Base-by-base conservation (phyloP, 148 eudicot genomes). In the Vaccinium vitisidaea region DNA sequence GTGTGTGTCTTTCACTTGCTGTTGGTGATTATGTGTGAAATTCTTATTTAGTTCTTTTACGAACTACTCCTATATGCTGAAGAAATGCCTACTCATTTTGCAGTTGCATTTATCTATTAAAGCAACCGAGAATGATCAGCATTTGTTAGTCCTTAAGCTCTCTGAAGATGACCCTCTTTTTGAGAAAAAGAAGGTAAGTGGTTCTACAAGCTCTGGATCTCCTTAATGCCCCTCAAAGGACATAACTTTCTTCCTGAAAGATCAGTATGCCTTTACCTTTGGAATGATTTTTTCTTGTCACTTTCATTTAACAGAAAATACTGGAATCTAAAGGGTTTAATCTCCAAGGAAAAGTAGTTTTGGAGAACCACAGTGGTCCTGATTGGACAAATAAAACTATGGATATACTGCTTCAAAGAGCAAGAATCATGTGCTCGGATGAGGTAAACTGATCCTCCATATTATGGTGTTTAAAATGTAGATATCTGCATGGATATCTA, bases 371-470 rank as follows among this genome's bases (percentile, higher is more conserved):
- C 48, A 55, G 63, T 76, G 74, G 61, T 61, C 84, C 87, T 63
- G 87, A 86, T 83, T 83, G 84, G 90, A 52, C 88, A 67, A 83
- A 85, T 83, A 76, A 54, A 59, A 87, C 86, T 74, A 83, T 93
- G 89, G 82, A 90, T 55, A 13, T 71, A 48, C 82, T 96, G 91
- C 88, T 93, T 86, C 90, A 90, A 76, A 88, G 88, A 80, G 95
- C 93, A 56, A 93, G 96, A 84, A 90, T 94, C 84, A 85, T 92
- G 76, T 86, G 87, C 84, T 90, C 90, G 65, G 91, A 93, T 87
- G 97, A 96, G 90, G 99, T 96, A 88, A 70, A 79, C 16, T 84
- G 78, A 32, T 56, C 18, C 73, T 21, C 36, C 56, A 8, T 50
- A 19, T 21, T 52, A 43, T 76, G 82, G 23, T 55, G 12, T 55